These are phyloP conservation scores for Trametes cingulata DNA, from an alignment of 768 basidiomycete species.

Conservation along the genomic window DNA sequence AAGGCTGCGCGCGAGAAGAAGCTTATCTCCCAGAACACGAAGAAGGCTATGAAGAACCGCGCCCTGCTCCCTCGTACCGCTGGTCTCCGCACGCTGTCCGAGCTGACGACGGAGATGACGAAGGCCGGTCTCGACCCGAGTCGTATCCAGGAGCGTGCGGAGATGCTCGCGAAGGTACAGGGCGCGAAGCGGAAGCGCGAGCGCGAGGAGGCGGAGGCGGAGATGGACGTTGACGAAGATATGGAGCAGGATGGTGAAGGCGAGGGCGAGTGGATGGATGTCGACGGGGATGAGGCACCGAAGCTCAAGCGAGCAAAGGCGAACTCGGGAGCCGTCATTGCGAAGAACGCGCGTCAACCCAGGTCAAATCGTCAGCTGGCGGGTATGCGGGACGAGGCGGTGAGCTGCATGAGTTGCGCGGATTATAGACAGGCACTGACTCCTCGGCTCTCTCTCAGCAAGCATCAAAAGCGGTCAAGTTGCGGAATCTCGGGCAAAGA, in stretches of 20 bases:
- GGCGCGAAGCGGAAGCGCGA: conserved; percentile 71
- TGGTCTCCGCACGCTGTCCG: conserved; percentile 62
- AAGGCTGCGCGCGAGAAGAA: conserved; percentile 61
- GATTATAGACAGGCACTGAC: background rate
- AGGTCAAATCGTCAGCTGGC: conserved; percentile 72
- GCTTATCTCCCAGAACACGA: conserved; percentile 71
- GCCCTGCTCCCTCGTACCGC: conserved; percentile 77
- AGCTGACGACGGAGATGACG: conserved; percentile 81
- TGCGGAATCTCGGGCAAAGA: conserved; percentile 87
- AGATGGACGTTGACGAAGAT: conserved; percentile 60
- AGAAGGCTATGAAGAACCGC: conserved; percentile 87
- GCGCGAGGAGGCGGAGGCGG: conserved; percentile 59
- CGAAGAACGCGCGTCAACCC: conserved; percentile 56
- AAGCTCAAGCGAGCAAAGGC: conserved; percentile 63
- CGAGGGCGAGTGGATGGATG: conserved; percentile 49
- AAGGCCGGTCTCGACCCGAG: conserved; percentile 89
- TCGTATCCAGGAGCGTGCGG: conserved; percentile 85
- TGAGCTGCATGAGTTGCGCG: conserved; percentile 37
- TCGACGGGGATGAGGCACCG: conserved; percentile 43
- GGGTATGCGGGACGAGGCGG: conserved; percentile 76
- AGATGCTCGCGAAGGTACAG: conserved; percentile 73
- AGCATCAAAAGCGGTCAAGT: conserved; percentile 73
- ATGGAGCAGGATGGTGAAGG: conserved; percentile 38
- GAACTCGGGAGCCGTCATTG: conserved; percentile 56
- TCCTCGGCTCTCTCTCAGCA: conserved; percentile 59